Conservation (phyloP, 2,329 filamentous ascomycete genomes). For the Colletotrichum liaoningense region DNA sequence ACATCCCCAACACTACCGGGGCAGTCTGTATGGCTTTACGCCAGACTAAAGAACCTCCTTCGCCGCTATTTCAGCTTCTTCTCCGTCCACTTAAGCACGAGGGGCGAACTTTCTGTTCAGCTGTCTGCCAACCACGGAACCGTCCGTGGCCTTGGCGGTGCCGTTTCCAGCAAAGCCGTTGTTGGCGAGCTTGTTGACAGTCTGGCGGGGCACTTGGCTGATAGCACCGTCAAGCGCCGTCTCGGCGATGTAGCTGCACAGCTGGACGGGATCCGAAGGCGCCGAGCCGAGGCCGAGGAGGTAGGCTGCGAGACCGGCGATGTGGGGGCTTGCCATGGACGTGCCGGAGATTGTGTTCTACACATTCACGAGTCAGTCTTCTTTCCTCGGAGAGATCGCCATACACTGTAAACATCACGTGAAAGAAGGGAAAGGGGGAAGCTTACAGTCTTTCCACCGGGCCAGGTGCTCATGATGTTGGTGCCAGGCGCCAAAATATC, state of each 20-base stretch:
- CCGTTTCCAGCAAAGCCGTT: constrained; percentile 41
- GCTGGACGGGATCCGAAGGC: constrained; percentile 42
- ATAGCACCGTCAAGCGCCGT: constrained; percentile 53
- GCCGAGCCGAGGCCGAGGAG: constrained; percentile 58
- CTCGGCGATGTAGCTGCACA: constrained; percentile 55
- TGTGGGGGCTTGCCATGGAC: constrained; percentile 38
- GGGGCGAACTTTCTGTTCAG: constrained; percentile 23
- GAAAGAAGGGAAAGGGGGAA: constrained; percentile 17
- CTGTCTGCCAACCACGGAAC: constrained; percentile 7
- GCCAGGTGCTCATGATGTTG: constrained; percentile 60
- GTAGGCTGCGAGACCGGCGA: constrained; percentile 38
- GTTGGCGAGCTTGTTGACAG: constrained; percentile 48
- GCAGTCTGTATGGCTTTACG: background rate
- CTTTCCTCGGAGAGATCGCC: too few species aligned
- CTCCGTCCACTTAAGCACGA: background rate
- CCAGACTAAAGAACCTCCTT: background rate
- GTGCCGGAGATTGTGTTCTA: constrained; percentile 37
- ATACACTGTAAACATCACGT: background rate
- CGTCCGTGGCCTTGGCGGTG: constrained; percentile 21
- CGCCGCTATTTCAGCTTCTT: background rate
- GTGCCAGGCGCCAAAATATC: constrained; percentile 65
- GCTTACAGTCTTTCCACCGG: constrained; percentile 49
- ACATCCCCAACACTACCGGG: background rate
- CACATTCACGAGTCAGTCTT: background rate
- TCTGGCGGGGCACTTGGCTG: constrained; percentile 46